These are phyloP conservation scores for Tolypocladium ophioglossoides DNA, from an alignment of 2,329 filamentous ascomycete genomes.

Conservation along the genomic window DNA sequence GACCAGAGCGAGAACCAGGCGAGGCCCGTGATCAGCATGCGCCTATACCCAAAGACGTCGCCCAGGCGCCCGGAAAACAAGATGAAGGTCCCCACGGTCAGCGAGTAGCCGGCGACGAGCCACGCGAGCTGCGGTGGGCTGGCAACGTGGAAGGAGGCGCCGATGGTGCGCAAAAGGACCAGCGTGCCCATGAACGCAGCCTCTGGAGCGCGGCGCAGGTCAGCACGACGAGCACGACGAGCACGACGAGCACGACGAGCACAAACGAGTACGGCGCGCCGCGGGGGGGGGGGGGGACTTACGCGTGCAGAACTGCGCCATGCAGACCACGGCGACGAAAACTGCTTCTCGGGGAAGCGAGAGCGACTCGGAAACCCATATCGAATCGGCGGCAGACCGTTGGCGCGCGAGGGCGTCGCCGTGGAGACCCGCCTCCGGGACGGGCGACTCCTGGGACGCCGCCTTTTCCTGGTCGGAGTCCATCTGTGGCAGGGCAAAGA, in stretches of 20 bases:
- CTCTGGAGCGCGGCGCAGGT: slow-evolving; percentile 12
- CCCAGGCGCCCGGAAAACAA: slow-evolving; percentile 46
- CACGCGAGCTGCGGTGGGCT: slow-evolving; percentile 38
- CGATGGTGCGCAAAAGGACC: slow-evolving; percentile 37
- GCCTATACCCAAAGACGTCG: slow-evolving; percentile 46
- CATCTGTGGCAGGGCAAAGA: not conserved
- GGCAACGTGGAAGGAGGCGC: slow-evolving; percentile 30
- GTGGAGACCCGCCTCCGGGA: not conserved
- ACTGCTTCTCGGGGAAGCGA: slow-evolving; percentile 18
- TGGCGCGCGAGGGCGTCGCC: not conserved
- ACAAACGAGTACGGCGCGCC: not conserved
- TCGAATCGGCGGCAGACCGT: slow-evolving; percentile 2
- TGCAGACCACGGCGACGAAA: slow-evolving; percentile 32
- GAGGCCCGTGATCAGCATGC: slow-evolving; percentile 41
- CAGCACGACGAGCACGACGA: not conserved
- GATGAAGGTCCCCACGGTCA: slow-evolving; percentile 47
- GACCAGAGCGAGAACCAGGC: slow-evolving; percentile 45
- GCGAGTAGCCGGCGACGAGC: slow-evolving; percentile 45
- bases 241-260: not conserved
- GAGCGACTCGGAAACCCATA: slow-evolving; percentile 12
- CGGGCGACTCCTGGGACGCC: not conserved
- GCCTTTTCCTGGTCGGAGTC: not conserved
- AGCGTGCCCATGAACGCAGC: slow-evolving; percentile 24
- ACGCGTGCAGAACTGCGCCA: slow-evolving; percentile 32
- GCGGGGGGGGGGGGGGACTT: too few relatives aligned